Conservation (phyloP, 768 basidiomycete genomes). For the Suillus occidentalis region DNA sequence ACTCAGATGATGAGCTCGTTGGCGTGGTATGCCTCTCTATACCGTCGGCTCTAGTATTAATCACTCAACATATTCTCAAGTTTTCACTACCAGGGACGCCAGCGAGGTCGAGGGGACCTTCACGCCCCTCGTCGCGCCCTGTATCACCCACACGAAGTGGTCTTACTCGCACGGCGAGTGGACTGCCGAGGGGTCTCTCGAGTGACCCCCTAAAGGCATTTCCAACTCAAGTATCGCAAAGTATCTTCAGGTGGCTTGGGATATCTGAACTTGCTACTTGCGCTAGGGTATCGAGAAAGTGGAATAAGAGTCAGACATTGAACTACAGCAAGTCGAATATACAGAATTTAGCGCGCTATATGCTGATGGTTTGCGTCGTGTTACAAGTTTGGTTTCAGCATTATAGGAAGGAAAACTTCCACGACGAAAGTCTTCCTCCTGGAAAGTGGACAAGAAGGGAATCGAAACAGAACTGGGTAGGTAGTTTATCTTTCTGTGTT, state of each 20-base stretch:
- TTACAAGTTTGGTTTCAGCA: slow-evolving; percentile 89
- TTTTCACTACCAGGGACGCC: slow-evolving; percentile 71
- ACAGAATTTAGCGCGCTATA: neutral
- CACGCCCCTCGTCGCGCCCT: slow-evolving; percentile 37
- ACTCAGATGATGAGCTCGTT: slow-evolving; percentile 69
- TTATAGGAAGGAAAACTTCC: slow-evolving; percentile 84
- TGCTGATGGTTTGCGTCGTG: neutral
- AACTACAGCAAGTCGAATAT: slow-evolving; percentile 69
- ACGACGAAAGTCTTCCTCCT: slow-evolving; percentile 72
- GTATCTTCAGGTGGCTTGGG: slow-evolving; percentile 65
- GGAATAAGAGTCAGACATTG: slow-evolving; percentile 85
- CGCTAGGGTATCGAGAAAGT: slow-evolving; percentile 80
- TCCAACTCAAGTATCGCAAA: slow-evolving; percentile 80
- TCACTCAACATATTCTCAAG: slow-evolving; percentile 34
- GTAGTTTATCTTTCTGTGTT: slow-evolving; percentile 20
- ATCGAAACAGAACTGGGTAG: slow-evolving; percentile 91
- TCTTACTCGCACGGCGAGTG: slow-evolving; percentile 20
- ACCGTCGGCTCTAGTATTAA: slow-evolving; percentile 6
- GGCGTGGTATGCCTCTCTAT: slow-evolving; percentile 55
- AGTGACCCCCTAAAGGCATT: slow-evolving; percentile 67
- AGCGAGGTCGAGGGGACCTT: slow-evolving; percentile 55
- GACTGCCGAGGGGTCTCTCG: slow-evolving; percentile 23
- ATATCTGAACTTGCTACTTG: slow-evolving; percentile 72
- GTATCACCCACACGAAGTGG: slow-evolving; percentile 33
- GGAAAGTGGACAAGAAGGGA: slow-evolving; percentile 93